Conservation (phyloP, 352 stramenopile species). For the Phytophthora hybrid region DNA sequence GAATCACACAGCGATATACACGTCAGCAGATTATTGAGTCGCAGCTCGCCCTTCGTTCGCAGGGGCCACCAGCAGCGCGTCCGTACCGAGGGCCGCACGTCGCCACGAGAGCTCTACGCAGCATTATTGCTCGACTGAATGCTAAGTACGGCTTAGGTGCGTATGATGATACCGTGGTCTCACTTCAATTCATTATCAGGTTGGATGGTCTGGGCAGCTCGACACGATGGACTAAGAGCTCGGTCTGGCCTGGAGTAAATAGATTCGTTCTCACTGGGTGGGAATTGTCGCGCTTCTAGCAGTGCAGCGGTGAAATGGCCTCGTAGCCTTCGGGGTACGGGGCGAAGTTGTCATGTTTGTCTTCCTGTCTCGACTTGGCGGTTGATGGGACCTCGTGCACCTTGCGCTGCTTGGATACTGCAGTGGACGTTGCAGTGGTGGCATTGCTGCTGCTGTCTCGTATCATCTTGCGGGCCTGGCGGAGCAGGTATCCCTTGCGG, state of each 20-base stretch:
- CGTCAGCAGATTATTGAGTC: slow-evolving; percentile 1
- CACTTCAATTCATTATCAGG: slow-evolving; percentile 33
- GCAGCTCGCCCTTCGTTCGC: not conserved
- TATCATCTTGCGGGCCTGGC: slow-evolving; percentile 61
- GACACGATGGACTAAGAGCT: not conserved
- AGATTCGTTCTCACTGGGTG: slow-evolving; percentile 33
- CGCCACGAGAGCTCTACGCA: slow-evolving; percentile 24
- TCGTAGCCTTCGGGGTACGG: slow-evolving; percentile 16
- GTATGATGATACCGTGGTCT: not conserved
- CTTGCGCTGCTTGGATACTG: slow-evolving; percentile 19
- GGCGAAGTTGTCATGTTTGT: slow-evolving; percentile 15
- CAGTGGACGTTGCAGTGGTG: not conserved
- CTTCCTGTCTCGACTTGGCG: slow-evolving; percentile 25
- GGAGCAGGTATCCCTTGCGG: slow-evolving; percentile 73
- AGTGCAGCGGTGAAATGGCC: slow-evolving; percentile 24
- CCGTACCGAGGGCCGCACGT: slow-evolving; percentile 33
- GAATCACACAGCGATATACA: slow-evolving; percentile 8
- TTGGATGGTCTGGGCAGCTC: not conserved
- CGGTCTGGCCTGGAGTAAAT: slow-evolving; percentile 37
- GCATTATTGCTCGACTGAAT: slow-evolving; percentile 19
- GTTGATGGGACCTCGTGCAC: not conserved
- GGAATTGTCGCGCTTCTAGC: slow-evolving; percentile 6
- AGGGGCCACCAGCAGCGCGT: slow-evolving; percentile 8
- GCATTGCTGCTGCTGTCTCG: slow-evolving; percentile 30
- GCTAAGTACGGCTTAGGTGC: slow-evolving; percentile 24